phyloP scores from a whole-genome alignment of 352 stramenopile species.

The Blastocystis sp. region DNA sequence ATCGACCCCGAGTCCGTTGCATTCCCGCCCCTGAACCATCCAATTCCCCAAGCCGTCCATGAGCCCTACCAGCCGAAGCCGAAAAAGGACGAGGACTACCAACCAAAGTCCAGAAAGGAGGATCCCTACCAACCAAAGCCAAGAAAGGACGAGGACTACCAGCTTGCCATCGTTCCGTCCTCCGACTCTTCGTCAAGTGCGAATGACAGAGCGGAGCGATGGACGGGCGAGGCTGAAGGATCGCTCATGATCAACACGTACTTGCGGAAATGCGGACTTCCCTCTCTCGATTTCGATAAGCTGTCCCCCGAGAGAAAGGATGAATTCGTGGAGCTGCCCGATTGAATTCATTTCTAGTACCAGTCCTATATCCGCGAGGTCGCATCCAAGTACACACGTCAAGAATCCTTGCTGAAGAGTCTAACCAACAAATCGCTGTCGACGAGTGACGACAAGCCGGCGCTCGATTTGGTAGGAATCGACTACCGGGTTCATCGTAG shows the following conservation, averaged over 20 bases:
- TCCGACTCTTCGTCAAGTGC: not conserved
- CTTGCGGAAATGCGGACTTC: slow-evolving; percentile 19
- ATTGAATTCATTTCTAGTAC: slow-evolving; percentile 2
- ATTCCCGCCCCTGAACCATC: not conserved
- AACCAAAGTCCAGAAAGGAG: too few relatives aligned
- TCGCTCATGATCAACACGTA: slow-evolving; percentile 17
- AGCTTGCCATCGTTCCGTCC: slow-evolving; percentile 34
- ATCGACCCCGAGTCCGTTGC: not conserved
- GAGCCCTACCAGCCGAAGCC: not conserved
- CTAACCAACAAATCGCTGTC: not conserved
- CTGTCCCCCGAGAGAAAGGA: slow-evolving; percentile 24
- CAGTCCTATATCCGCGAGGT: slow-evolving; percentile 45
- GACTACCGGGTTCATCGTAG: not conserved
- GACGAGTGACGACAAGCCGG: not conserved
- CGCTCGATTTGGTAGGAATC: slow-evolving; percentile 33
- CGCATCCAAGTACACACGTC: not conserved
- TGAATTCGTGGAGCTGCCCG: not conserved
- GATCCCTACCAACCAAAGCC: not conserved
- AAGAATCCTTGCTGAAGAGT: slow-evolving; percentile 8
- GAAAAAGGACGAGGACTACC: not conserved
- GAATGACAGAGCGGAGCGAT: not conserved
- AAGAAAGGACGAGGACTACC: not conserved
- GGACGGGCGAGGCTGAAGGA: not conserved
- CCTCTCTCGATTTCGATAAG: slow-evolving; percentile 1
- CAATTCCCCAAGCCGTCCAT: too few relatives aligned